Base-by-base conservation (phyloP, 495 filamentous ascomycete genomes). In the Penicillium argentinense region DNA sequence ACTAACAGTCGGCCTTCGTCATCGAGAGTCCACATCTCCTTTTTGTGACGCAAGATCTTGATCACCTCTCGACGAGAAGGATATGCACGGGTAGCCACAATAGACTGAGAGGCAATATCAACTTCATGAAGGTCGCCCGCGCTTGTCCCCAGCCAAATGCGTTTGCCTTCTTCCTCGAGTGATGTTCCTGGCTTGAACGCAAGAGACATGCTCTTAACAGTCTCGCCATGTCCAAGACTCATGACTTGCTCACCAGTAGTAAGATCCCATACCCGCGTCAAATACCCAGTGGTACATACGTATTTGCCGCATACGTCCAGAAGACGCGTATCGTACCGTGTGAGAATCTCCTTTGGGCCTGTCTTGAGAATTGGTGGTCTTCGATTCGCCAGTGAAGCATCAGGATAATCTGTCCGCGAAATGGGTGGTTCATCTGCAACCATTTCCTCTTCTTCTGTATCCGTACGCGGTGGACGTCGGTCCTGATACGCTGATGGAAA, bases 1-100 rank as follows among this genome's bases (percentile, higher is more conserved):
- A 97, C 80, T 47, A 89, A 81, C 16, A 98, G 73, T 28, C 86
- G 89, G 9, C 93, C 93, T 51, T 87, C 83, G 46, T 96, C 91
- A 67, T 97, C 95, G 11, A 97, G 56, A 2, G 91, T 90, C 93
- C 93, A 98, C 73, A 98, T 83, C 52, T 95, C 86, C 54, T 89
- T 88, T 48, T 81, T 84, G 66, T 91, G 84, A 39, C 92, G 83
- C 49, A 86, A 81, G 14, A 98, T 96, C 60, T 85, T 91, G 47
- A 91, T 81, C 45, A 98, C 80, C 56, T 96, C 89, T 37, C 85
- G 75, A 24, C 91, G 83, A 1, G 82, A 82, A 49, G 97, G 93
- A 13, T 89, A 87, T 8, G 78, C 64, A 49, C 84, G 86, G 4
- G 75, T 83, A 34, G 76, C 68, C 7, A 85, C 70, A 27, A 96